Percentiles rank a stretch among this genome's conserved stretches.
Conservation (phyloP, 495 filamentous ascomycete genomes). For the Mycothermus thermophilus region DNA sequence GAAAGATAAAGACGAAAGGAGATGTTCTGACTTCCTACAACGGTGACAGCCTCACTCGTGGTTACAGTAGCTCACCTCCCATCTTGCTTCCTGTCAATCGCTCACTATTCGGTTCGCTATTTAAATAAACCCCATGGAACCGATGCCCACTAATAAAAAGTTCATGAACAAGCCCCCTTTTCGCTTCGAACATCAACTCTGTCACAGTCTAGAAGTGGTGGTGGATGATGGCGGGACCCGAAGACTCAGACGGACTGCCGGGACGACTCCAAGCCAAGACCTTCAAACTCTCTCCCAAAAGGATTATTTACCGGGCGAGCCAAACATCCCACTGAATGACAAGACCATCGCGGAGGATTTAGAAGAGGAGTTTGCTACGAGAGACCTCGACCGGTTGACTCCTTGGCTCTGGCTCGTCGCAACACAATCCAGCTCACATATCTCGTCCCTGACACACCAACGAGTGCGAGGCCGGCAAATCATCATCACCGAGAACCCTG, state of each 20-base stretch:
- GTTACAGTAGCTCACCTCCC: no score
- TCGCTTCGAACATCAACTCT: background rate
- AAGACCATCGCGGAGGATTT: background rate
- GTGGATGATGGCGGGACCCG: background rate
- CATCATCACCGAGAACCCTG: conserved; percentile 21
- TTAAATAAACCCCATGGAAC: no score
- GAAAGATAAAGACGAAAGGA: no score
- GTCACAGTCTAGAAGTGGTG: background rate
- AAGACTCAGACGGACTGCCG: no score
- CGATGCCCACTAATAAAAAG: no score
- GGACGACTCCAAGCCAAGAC: background rate
- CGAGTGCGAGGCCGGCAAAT: background rate
- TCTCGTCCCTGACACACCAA: conserved; percentile 2
- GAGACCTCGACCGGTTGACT: background rate
- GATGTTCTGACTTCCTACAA: no score
- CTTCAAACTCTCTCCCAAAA: background rate
- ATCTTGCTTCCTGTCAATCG: no score
- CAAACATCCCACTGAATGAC: background rate
- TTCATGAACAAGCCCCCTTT: background rate
- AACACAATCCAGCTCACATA: background rate
- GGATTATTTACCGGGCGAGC: background rate
- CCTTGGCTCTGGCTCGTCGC: background rate
- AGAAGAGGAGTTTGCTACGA: background rate
- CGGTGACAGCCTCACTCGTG: no score
- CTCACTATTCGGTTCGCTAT: no score